These are phyloP conservation scores for Lippia alba DNA, from an alignment of 305 asterid genomes.

Conservation along the genomic window DNA sequence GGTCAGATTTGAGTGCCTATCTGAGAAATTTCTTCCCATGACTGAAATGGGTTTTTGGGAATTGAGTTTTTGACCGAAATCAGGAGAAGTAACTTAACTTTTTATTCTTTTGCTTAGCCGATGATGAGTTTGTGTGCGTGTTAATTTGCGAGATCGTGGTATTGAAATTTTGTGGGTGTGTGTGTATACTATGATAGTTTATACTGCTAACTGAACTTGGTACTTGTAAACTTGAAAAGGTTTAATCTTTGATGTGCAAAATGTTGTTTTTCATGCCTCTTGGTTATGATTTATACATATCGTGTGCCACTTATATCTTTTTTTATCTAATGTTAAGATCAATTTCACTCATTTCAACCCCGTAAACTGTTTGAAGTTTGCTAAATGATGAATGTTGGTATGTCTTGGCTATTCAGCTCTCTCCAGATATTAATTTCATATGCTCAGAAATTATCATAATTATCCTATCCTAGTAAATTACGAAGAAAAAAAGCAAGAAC, in stretches of 20 bases:
- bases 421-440: no score
- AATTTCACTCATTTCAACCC: slow-evolving; percentile 3
- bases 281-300: neutral
- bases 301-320: slow-evolving; percentile 12
- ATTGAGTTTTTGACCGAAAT: slow-evolving; percentile 27
- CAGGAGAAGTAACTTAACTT: slow-evolving; percentile 23
- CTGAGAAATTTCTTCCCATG: slow-evolving; percentile 14
- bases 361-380: slow-evolving; percentile 5
- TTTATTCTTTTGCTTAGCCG: slow-evolving; percentile 25
- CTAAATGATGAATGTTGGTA: slow-evolving; percentile 9
- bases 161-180: neutral
- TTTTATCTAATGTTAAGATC: neutral
- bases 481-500: neutral
- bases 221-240: slow-evolving; percentile 1
- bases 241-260: slow-evolving; percentile 27
- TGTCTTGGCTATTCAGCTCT: neutral
- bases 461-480: neutral
- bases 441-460: no score
- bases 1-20: slow-evolving; percentile 37
- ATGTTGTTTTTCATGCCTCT: slow-evolving; percentile 16
- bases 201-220: slow-evolving; percentile 24
- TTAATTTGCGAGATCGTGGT: slow-evolving; percentile 16
- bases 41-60: slow-evolving; percentile 27
- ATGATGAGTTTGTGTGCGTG: slow-evolving; percentile 4
- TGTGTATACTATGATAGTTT: slow-evolving; percentile 8